phyloP scores from a whole-genome alignment of 1,284 basidiomycete genomes.

The Polyporus tsugae region DNA sequence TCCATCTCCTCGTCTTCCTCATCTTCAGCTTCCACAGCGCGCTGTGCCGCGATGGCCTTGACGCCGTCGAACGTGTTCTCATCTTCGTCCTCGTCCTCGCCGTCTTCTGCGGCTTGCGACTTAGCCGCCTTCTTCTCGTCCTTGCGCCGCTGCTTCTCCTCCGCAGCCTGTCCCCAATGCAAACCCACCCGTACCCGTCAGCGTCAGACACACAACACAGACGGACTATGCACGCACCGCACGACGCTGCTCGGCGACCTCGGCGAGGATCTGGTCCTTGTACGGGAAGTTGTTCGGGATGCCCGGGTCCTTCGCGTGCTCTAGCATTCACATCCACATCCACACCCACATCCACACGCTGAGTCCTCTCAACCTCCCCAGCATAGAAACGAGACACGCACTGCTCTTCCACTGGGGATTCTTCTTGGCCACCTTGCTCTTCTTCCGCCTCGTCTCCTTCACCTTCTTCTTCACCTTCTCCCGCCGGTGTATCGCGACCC shows the following conservation, averaged over 20 bases:
- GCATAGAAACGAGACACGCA: conserved; percentile 52
- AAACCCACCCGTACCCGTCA: neutral
- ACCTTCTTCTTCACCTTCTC: conserved; percentile 85
- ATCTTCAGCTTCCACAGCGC: conserved; percentile 37
- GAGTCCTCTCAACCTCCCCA: too few species aligned
- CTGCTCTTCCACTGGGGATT: conserved; percentile 92
- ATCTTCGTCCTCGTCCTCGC: conserved; percentile 44
- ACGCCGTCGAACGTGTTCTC: conserved; percentile 33
- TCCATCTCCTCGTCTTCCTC: conserved; percentile 39
- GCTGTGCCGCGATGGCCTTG: conserved; percentile 19
- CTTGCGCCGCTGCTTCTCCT: conserved; percentile 72
- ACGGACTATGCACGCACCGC: conserved; percentile 53
- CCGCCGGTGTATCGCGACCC: conserved; percentile 77
- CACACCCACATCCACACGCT: neutral
- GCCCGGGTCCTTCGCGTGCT: conserved; percentile 90
- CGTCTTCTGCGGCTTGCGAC: conserved; percentile 35
- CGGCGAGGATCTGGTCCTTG: conserved; percentile 96
- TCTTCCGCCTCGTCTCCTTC: conserved; percentile 82
- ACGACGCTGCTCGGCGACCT: conserved; percentile 84
- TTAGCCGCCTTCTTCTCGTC: conserved; percentile 63
- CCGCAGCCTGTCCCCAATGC: conserved; percentile 64
- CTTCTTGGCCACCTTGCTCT: conserved; percentile 82
- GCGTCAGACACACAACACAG: neutral
- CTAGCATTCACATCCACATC: conserved; percentile 37
- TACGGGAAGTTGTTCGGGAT: conserved; percentile 98